Base-by-base conservation (phyloP, 1,139 yeast genomes). In the Kodamaea plutei region DNA sequence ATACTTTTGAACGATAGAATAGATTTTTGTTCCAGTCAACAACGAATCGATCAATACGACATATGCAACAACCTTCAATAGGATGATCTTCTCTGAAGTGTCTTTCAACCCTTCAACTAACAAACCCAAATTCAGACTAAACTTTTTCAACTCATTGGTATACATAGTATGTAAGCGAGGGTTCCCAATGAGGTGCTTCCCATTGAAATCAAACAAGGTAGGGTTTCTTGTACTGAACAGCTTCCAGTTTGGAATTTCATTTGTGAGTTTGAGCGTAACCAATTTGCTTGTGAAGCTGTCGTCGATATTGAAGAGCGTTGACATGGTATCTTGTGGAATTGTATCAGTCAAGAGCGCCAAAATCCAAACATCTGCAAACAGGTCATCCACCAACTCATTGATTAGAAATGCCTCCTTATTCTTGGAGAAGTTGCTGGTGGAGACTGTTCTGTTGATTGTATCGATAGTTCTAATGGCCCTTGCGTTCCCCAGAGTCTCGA, bases 301-400 rank as follows among this genome's bases (percentile, higher is more conserved):
- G 8, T 36, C 31, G 12, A 35, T 15, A n/a, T 32, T 28, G 25
- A 41, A 42, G 6, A 41, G 17, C n/a, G 17, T 9, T 9, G 28
- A 23, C n/a, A 40, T 12, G 8, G 22, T 20, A 8, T 29, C 27
- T 4, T 16, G 17, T 2, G 33, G 12, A 6, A 37, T 11, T 6
- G 34, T 34, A 11, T 55, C 61, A 16, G 31, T 29, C 27, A 64
- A 44, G 9, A 67, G 44, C 20, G 64, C 44, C 35, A 58, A 39
- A 12, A 60, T 41, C 65, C 71, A 70, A 9, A 60, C 45, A 37
- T 72, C 77, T 36, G 54, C 58, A n/a, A 71, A 45, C 18, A 54
- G 44, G 3, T 52, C 41, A 34, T 69, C 74, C 3, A 70, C 37
- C 25, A 62, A 44, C 15, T 61, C 55, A 31, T 56, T 56, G 10